phyloP scores from a whole-genome alignment of 805 yeast genomes.

The Tetrapisispora phaffii region DNA sequence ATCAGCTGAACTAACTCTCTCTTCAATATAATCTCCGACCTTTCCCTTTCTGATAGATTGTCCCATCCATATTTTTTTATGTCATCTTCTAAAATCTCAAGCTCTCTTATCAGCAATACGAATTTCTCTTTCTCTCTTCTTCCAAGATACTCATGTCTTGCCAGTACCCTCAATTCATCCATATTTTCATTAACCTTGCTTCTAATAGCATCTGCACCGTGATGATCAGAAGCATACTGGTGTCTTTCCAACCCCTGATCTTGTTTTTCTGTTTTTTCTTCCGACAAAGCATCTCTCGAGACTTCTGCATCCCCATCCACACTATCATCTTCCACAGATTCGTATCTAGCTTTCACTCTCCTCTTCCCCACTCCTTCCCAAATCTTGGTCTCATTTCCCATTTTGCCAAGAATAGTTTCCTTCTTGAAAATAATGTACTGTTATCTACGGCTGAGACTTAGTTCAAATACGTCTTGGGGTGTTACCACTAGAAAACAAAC shows the following conservation, averaged over 20 bases:
- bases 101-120: slow-evolving; percentile 36
- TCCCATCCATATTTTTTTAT: slow-evolving; percentile 46
- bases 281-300: background rate
- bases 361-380: slow-evolving; percentile 15
- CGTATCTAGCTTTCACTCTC: slow-evolving; percentile 16
- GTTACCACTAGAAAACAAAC: too few species aligned
- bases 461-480: too few species aligned
- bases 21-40: slow-evolving; percentile 42
- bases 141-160: slow-evolving; percentile 40
- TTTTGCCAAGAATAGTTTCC: background rate
- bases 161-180: slow-evolving; percentile 34
- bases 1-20: slow-evolving; percentile 25
- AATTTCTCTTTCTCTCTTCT: slow-evolving; percentile 41
- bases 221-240: background rate
- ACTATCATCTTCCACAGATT: slow-evolving; percentile 12
- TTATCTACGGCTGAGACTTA: too few species aligned
- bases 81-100: slow-evolving; percentile 41
- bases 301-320: slow-evolving; percentile 1
- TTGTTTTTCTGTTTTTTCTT: background rate
- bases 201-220: background rate
- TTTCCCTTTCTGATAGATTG: slow-evolving; percentile 39
- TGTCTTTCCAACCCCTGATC: background rate
- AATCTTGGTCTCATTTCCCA: background rate
- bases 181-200: slow-evolving; percentile 14
- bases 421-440: too few species aligned